Base-by-base conservation (phyloP, 2,329 filamentous ascomycete species). In the Colletotrichum sp. region DNA sequence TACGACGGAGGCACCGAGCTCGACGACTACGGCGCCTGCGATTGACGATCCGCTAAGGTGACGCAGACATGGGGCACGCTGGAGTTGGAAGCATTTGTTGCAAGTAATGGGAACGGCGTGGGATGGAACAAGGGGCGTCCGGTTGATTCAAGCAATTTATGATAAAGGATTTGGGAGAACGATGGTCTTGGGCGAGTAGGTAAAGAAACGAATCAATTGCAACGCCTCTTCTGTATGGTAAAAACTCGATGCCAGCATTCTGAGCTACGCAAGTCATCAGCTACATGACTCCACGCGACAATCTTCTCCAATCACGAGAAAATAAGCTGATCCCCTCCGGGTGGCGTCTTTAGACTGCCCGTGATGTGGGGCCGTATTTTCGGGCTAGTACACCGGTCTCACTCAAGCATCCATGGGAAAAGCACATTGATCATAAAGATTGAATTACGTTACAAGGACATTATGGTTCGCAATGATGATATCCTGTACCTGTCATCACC, bases 11-110 rank as follows among this genome's bases (percentile, higher is more conserved):
- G 39, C 39, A 0, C 39, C 39, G 39, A 48, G 39, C 39, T 48
- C 39, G 39, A n/a, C 39, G 18, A 48, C 18, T 1, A 48, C 39
- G 5, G 18, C 5, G 5, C 6, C 39, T 48, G 39, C 39, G 9
- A 48, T 48, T 48, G 9, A 48, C 18, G 39, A 48, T 12, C 39
- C 39, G 9, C 18, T n/a, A n/a, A 48, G 18, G 6, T 48, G 0
- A 48, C 18, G 3, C 2, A 48, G 9, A 0, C 0, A 43, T 12
- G 18, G 0, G 8, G 5, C 5, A 48, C 0, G 2, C 18, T 48
- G 39, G 18, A n/a, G 9, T 48, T 12, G 9, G 2, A 1, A 3
- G 2, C 39, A 48, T 5, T n/a, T 48, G 2, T n/a, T 12, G 39
- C 12, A 12, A 48, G 12, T n/a, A 48, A 48, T 48, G 18, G 39